Percentiles rank a stretch among this genome's conserved stretches.
Evolutionary conservation across 2,329 filamentous ascomycete species (phyloP).

Genomic region (Akanthomyces muscarius): DNA sequence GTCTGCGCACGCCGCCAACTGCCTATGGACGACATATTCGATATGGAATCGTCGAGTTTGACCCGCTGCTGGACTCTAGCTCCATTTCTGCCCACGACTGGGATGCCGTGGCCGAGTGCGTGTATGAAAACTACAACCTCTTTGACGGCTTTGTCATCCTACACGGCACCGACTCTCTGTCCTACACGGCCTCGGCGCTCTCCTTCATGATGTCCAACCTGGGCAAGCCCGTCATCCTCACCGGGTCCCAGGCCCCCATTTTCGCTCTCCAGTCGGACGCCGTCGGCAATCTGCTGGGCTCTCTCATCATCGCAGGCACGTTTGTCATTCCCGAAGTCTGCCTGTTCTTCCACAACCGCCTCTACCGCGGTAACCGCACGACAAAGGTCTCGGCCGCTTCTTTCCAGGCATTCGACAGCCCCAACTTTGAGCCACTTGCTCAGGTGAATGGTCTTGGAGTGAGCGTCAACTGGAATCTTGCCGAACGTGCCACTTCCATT

Average conservation of each 20-base stretch:
- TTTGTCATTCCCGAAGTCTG: constrained; percentile 92
- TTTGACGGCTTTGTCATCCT: constrained; percentile 91
- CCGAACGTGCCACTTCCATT: constrained; percentile 69
- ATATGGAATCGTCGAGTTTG: constrained; percentile 81
- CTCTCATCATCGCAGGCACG: constrained; percentile 84
- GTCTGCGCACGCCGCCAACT: constrained; percentile 74
- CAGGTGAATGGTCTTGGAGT: constrained; percentile 77
- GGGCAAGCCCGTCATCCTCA: constrained; percentile 86
- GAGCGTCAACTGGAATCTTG: constrained; percentile 74
- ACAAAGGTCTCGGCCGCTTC: constrained; percentile 84
- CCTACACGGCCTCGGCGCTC: constrained; percentile 83
- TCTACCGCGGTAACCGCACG: constrained; percentile 83
- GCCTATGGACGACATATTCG: constrained; percentile 76
- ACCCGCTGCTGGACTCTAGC: constrained; percentile 80
- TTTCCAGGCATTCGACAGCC: constrained; percentile 82
- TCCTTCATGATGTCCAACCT: constrained; percentile 92
- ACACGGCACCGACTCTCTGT: constrained; percentile 85
- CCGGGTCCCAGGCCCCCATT: constrained; percentile 79
- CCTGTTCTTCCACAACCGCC: constrained; percentile 87
- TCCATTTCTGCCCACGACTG: constrained; percentile 84
- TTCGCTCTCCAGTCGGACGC: constrained; percentile 88
- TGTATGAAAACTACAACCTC: constrained; percentile 78
- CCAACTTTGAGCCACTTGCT: constrained; percentile 80
- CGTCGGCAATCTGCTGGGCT: constrained; percentile 83
- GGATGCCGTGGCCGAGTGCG: constrained; percentile 76